Percentiles rank a stretch among this genome's conserved stretches.
phyloP scores from a whole-genome alignment of 306 rosid genomes.

The Chamaecrista fasciculata region DNA sequence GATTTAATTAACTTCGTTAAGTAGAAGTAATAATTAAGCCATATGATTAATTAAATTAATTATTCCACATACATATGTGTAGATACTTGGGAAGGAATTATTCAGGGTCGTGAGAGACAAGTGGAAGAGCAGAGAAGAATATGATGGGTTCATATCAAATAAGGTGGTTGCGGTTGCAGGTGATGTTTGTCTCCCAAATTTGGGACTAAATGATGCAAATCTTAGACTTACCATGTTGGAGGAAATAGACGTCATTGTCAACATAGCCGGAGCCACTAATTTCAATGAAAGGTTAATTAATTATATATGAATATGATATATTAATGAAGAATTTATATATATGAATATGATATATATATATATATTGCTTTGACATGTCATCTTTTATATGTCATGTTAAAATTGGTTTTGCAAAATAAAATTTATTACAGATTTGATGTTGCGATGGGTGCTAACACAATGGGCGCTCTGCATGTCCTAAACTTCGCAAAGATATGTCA shows the following conservation, averaged over 20 bases:
- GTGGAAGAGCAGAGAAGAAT: constrained; percentile 31
- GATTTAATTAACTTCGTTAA: too few species aligned
- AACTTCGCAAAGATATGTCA: constrained; percentile 34
- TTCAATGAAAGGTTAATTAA: neutral
- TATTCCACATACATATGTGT: too few species aligned
- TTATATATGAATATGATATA: too few species aligned
- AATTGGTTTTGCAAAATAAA: too few species aligned
- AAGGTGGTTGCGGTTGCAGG: constrained; percentile 29
- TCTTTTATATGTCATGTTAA: too few species aligned
- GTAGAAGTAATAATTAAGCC: too few species aligned
- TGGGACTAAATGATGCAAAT: constrained; percentile 7
- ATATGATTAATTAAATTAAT: too few species aligned
- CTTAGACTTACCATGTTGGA: neutral
- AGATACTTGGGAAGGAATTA: constrained; percentile 55
- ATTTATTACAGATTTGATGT: constrained; percentile 34
- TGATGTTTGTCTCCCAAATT: constrained; percentile 27
- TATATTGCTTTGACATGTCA: too few species aligned
- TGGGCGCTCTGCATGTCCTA: constrained; percentile 33
- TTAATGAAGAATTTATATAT: too few species aligned
- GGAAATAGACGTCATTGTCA: neutral
- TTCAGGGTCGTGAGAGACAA: constrained; percentile 42
- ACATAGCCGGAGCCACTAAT: neutral
- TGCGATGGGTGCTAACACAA: constrained; percentile 32
- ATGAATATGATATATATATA: too few species aligned
- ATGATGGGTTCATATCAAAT: constrained; percentile 30